Base-by-base conservation (phyloP, 2,329 filamentous ascomycete species). In the Cladosporium sp. region DNA sequence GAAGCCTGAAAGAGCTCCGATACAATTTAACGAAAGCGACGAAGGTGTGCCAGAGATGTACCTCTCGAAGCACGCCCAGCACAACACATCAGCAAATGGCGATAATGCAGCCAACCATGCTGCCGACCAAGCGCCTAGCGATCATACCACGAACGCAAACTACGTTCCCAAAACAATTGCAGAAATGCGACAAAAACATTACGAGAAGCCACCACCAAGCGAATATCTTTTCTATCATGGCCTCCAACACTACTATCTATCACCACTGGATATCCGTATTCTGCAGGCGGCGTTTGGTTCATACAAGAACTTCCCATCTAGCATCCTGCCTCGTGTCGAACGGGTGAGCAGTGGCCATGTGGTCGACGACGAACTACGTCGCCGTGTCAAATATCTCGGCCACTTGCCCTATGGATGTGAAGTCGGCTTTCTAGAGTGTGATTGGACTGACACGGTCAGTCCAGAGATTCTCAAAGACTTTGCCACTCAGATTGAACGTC, bases 321-420 rank as follows among this genome's bases (percentile, higher is more conserved):
- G 91, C 0, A 89, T 97, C 18, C 82, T 97, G 11, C 93, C 93
- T 0, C 88, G 91, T 5, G 90, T 97, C 3, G 93, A 97, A 76
- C 92, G 92, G 72, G 91, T 97, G 30, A 95, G 92, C 0, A 92
- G 91, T 1, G 93, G 92, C 1, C 92, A 96, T 74, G 88, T 92
- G 5, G 88, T 97, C 5, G 93, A 97, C 70, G 93, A 97, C 72
- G 88, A 89, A 18, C 78, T 97, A 62, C 88, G 93, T 56, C 93
- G 91, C 75, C 87, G 92, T 34, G 89, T 91, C 64, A 96, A 95
- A 76, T 97, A 97, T 70, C 84, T 97, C 3, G 87, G 88, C 0
- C 93, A 97, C 77, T 83, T 97, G 6, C 93, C 93, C 0, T 88
- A 91, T 59, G 93, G 93, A n/a, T 97, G 93, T 76, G 90, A 96